Evolutionary conservation across 768 basidiomycete genomes (phyloP), one percentile per base, ranked within the genome.

Genomic region (Boletus tylopilopsis): DNA sequence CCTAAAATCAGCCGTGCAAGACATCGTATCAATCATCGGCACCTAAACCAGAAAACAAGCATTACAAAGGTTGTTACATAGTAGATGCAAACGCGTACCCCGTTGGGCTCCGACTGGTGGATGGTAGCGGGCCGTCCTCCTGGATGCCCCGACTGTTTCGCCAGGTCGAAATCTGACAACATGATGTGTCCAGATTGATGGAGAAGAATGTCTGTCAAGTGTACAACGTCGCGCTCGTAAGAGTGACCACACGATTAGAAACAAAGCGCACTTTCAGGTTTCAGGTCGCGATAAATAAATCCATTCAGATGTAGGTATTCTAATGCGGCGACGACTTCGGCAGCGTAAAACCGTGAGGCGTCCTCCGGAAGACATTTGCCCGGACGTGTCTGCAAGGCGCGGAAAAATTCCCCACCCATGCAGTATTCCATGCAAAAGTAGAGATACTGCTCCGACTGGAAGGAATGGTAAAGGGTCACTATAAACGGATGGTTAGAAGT

Each of bases 381-480:
- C 6, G 95, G 96, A 53, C 93, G 80, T 40, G 89, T 90, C 68
- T 99, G 96, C 54, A 99, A 74, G 9, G 95, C 94, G 30, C 96
- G 87, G 78, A 99, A 99, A 75, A 99, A 99, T 66, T 99, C 96
- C 49, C 96, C 96, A 30, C 96, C 83, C 82, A 96, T 94, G 73
- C 96, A 99, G 71, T 97, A 98, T 71, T 97, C 91, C 91, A 93
- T 94, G 77, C 94, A 96, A 69, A 98, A 95, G 71, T 97, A 99
- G 24, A 99, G 82, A 71, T 96, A 96, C 51, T 91, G 89, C 60
- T 94, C 91, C 13, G 94, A 97, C 72, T 99, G 96, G 76, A 99
- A 99, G 4, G 95, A 97, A 71, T 99, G 96, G 71, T 97, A 90
- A 32, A 99, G 82, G 22, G 96, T 98, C 62, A 99, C 95, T 71